Base-by-base conservation (phyloP, 805 yeast species). In the Candida easanensis region DNA sequence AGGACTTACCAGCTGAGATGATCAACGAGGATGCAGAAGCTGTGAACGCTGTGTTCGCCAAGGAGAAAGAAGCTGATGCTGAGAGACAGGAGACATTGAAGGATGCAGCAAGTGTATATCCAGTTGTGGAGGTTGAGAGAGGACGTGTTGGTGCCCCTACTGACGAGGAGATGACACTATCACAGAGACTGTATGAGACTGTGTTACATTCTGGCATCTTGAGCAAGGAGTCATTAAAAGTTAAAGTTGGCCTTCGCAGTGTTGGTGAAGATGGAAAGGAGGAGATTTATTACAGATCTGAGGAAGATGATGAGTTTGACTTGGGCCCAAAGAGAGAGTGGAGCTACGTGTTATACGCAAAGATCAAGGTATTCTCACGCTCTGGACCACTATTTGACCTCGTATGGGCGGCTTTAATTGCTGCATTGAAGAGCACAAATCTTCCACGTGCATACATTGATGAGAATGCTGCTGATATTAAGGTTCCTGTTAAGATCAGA, bases 131-230 rank as follows among this genome's bases (percentile, higher is more conserved):
- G 49, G 78, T 87, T 9, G 77, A 81, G 44, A 68, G 89, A 41
- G 96, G 96, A 23, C 71, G 88, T 41, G 59, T 62, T 21, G 93
- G 95, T 13, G 86, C 88, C 1, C 95, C 96, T 22, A 79, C 90
- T 1, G 86, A 82, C 53, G 96, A 88, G 63, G 96, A 88, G 59
- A 86, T 84, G 80, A 78, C 76, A 23, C 56, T 84, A 17, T 77
- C 87, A 1, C 95, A 87, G 60, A 68, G 68, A 45, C 53, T 86
- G 19, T 79, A 79, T 53, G 85, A 85, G 50, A 66, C 76, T 5
- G 59, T 88, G 5, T 62, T 76, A 36, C 80, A 79, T 48, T 76
- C 85, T 11, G 75, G 77, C 22, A 48, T 84, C 18, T 61, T 84
- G 16, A 64, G 74, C 2, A 65, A 68, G 33, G 60, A 72, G 20